phyloP scores from a whole-genome alignment of 768 basidiomycete genomes.

The Gloeostereum incarnatum region DNA sequence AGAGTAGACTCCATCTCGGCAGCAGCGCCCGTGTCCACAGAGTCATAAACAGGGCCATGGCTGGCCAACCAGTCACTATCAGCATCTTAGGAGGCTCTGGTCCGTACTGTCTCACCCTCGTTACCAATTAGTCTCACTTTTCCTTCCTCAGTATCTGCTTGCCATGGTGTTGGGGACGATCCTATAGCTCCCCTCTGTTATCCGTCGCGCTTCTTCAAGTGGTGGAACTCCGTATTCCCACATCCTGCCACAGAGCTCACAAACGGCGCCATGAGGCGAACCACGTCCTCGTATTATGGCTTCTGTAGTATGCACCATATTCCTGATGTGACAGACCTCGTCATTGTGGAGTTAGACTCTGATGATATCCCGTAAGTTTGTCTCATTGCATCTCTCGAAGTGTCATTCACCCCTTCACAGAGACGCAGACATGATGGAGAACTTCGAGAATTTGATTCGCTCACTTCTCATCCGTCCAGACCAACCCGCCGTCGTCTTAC shows the following conservation, averaged over 20 bases:
- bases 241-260: conserved; percentile 97
- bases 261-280: conserved; percentile 90
- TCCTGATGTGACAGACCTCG: conserved; percentile 88
- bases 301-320: conserved; percentile 92
- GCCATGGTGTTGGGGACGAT: conserved; percentile 90
- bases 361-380: conserved; percentile 76
- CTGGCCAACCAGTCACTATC: conserved; percentile 83
- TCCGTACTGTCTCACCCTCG: conserved; percentile 20
- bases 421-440: conserved; percentile 60
- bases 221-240: conserved; percentile 98
- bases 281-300: conserved; percentile 90
- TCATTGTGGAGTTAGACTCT: conserved; percentile 91
- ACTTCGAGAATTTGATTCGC: conserved; percentile 90
- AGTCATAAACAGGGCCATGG: conserved; percentile 73
- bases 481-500: conserved; percentile 83
- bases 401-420: conserved; percentile 24
- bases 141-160: conserved; percentile 68
- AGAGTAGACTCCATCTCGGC: conserved; percentile 69
- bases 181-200: conserved; percentile 81
- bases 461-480: conserved; percentile 87
- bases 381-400: not conserved
- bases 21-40: conserved; percentile 78
- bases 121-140: too few species aligned
- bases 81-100: conserved; percentile 86
- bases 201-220: conserved; percentile 90